phyloP scores from a whole-genome alignment of 2,329 filamentous ascomycete genomes.

The Microascus cirrosus region DNA sequence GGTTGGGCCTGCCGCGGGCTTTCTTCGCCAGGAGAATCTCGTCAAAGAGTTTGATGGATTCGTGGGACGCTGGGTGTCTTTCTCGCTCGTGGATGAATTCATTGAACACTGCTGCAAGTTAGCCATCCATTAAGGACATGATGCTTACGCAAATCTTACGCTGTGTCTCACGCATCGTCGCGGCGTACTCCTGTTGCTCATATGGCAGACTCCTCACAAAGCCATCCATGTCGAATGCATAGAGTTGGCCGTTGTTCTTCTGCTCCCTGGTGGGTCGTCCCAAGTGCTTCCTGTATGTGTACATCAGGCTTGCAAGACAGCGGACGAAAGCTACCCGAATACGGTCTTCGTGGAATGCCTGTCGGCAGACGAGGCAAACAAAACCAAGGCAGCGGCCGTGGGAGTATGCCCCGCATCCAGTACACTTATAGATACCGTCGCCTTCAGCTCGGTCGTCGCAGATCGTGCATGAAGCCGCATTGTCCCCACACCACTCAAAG shows the following conservation, averaged over 20 bases:
- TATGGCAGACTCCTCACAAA: constrained; percentile 54
- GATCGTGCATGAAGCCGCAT: constrained; percentile 52
- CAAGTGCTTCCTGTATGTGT: constrained; percentile 54
- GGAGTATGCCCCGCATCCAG: constrained; percentile 46
- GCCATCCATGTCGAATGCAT: constrained; percentile 53
- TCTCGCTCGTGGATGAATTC: constrained; percentile 81
- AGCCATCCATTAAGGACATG: background rate
- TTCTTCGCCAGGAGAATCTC: constrained; percentile 75
- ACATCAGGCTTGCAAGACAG: constrained; percentile 54
- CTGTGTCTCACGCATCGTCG: constrained; percentile 56
- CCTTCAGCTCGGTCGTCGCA: constrained; percentile 64
- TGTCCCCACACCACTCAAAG: constrained; percentile 55
- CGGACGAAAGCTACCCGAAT: constrained; percentile 54
- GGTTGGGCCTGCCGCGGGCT: constrained; percentile 50
- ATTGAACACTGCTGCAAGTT: constrained; percentile 42
- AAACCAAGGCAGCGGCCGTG: constrained; percentile 52
- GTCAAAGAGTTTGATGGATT: constrained; percentile 66
- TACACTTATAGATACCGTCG: constrained; percentile 67
- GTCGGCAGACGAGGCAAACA: constrained; percentile 52
- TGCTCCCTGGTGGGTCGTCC: constrained; percentile 49
- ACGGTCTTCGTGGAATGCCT: constrained; percentile 50
- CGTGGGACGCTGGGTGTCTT: constrained; percentile 47
- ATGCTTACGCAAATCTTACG: constrained; percentile 26
- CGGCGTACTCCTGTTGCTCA: constrained; percentile 53
- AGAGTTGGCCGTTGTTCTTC: constrained; percentile 48